Conservation (phyloP, 2,329 filamentous ascomycete species). For the Rugonectria rugulosa region DNA sequence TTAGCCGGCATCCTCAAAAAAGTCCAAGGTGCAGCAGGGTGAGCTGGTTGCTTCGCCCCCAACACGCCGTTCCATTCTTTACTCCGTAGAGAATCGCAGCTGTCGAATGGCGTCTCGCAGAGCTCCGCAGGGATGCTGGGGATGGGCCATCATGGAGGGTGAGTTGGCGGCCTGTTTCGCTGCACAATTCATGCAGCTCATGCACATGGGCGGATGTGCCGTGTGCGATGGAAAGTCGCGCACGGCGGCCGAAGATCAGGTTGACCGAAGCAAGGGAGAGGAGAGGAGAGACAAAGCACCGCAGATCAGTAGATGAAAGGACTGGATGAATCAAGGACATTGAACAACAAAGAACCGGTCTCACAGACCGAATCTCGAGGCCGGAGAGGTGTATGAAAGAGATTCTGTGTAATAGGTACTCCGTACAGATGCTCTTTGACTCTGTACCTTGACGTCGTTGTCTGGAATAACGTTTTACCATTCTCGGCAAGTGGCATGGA, state of each 20-base stretch:
- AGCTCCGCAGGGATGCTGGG: slow-evolving; percentile 16
- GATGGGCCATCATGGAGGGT: slow-evolving; percentile 21
- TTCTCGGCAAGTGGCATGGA: neutral
- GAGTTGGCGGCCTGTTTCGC: slow-evolving; percentile 34
- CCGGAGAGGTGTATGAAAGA: no score
- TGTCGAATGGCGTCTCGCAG: slow-evolving; percentile 22
- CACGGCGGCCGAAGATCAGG: no score
- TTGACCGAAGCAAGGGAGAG: slow-evolving; percentile 14
- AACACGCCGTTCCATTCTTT: slow-evolving; percentile 23
- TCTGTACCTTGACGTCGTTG: neutral
- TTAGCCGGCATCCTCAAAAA: neutral
- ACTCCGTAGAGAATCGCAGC: slow-evolving; percentile 11
- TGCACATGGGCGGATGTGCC: slow-evolving; percentile 26
- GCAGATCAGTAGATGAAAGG: slow-evolving; percentile 1
- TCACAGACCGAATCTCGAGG: no score
- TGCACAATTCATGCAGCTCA: slow-evolving; percentile 24
- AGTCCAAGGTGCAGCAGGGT: slow-evolving; percentile 17
- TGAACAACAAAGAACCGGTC: neutral
- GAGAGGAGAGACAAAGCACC: no score
- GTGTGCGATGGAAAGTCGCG: no score
- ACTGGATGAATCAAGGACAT: neutral
- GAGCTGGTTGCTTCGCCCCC: slow-evolving; percentile 21
- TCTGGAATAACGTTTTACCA: neutral
- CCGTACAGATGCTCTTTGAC: no score
- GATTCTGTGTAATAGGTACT: no score